Percentiles rank a stretch among this genome's conserved stretches.
Conservation (phyloP, 2,329 filamentous ascomycete species). For the Ophiostoma sp. region DNA sequence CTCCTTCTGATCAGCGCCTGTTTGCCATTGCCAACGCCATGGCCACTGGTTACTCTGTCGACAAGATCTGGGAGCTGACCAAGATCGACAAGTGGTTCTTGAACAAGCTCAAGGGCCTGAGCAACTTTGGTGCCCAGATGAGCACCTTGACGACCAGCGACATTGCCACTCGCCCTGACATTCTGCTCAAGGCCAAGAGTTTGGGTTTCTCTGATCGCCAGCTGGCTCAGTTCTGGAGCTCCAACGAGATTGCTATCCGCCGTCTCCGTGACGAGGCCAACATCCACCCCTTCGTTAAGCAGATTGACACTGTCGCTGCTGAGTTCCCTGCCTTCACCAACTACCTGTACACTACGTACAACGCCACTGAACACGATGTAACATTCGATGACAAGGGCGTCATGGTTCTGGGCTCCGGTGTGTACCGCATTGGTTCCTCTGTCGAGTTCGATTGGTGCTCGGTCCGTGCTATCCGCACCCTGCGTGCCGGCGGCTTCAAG, state of each 20-base stretch:
- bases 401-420: constrained; percentile 93
- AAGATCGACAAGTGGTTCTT: constrained; percentile 99
- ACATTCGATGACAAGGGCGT: constrained; percentile 82
- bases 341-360: constrained; percentile 95
- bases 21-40: constrained; percentile 98
- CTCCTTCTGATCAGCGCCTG: constrained; percentile 91
- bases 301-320: constrained; percentile 96
- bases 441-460: constrained; percentile 99
- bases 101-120: constrained; percentile 82
- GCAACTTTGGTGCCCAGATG: constrained; percentile 80
- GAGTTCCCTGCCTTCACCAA: constrained; percentile 95
- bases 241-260: constrained; percentile 86
- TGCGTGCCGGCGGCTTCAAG: constrained; percentile 79
- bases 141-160: constrained; percentile 59
- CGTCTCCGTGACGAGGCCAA: constrained; percentile 77
- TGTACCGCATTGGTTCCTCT: constrained; percentile 94
- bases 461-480: constrained; percentile 84
- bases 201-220: constrained; percentile 93
- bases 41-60: constrained; percentile 85
- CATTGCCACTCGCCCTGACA: constrained; percentile 55
- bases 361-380: constrained; percentile 80
- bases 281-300: constrained; percentile 87
- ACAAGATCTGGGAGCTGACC: constrained; percentile 97
- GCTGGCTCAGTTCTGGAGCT: constrained; percentile 88
- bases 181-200: constrained; percentile 81